Percentiles rank a stretch among this genome's conserved stretches.
phyloP scores from a whole-genome alignment of 331 rosid species.

The Ulmus americana region DNA sequence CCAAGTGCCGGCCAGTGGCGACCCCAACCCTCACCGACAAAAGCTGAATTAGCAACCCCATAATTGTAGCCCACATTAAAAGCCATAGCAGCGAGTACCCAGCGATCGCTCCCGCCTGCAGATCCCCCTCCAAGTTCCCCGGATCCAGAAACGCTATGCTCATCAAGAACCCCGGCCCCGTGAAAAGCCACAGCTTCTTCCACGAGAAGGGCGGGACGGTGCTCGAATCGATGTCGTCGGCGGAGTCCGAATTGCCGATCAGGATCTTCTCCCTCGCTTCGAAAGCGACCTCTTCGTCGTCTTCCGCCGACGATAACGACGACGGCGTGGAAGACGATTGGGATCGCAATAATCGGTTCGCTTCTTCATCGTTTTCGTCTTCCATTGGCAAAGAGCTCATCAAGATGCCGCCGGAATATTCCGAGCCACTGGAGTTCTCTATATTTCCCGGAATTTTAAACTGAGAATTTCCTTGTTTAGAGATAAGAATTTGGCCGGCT shows the following conservation, averaged over 20 bases:
- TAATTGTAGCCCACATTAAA: conserved; percentile 70
- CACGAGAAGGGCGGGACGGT: conserved; percentile 55
- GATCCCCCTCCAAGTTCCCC: conserved; percentile 84
- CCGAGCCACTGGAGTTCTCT: conserved; percentile 5
- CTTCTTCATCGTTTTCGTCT: conserved; percentile 45
- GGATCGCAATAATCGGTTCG: conserved; percentile 35
- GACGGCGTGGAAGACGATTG: conserved; percentile 16
- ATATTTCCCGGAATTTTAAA: neutral
- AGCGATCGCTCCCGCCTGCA: conserved; percentile 80
- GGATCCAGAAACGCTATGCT: conserved; percentile 90
- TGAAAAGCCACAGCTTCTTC: conserved; percentile 78
- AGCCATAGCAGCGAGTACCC: conserved; percentile 78
- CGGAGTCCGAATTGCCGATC: conserved; percentile 34
- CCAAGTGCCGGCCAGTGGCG: conserved; percentile 74
- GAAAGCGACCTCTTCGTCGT: conserved; percentile 49
- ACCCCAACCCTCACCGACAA: conserved; percentile 69
- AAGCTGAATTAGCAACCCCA: conserved; percentile 75
- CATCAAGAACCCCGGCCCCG: conserved; percentile 83
- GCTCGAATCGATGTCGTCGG: conserved; percentile 14
- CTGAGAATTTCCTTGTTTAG: no score
- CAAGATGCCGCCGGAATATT: conserved; percentile 2
- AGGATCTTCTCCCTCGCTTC: conserved; percentile 67
- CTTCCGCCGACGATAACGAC: conserved; percentile 16
- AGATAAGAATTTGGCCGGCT: neutral
- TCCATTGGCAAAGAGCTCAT: conserved; percentile 34